Base-by-base conservation (phyloP, 2,329 filamentous ascomycete species). In the Xylaria multiplex region DNA sequence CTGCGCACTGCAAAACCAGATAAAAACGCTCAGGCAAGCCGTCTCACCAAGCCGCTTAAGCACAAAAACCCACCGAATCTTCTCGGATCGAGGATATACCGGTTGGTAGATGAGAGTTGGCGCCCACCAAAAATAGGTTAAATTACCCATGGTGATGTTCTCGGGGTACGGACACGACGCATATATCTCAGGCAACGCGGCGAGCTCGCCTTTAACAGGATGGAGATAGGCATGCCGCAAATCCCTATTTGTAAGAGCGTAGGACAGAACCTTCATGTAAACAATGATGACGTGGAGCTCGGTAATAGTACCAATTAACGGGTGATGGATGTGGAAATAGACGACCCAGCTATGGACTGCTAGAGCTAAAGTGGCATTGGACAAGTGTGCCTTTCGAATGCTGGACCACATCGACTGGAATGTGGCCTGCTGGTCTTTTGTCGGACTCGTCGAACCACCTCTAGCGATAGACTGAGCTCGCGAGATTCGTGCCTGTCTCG, bases 71-170 rank as follows among this genome's bases (percentile, higher is more conserved):
- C 94, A 97, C 68, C 96, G 87, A 72, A 97, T 92, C 63, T 85
- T 87, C 8, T 88, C 83, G 6, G 92, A 93, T 49, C 94, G 91
- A 22, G 96, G 96, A 78, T 99, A 99, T 14, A 96, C 93, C 1
- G 96, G 96, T 81, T 99, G 96, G 78, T 99, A 99, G 50, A 98
- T 91, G 59, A 99, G 85, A 0, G 96, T 99, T 0, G 96, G 96
- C 0, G 95, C 96, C 90, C 94, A 95, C 95, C 96, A 98, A 79
- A 99, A 99, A 81, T 98, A 99, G 64, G 88, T 88, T 30, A 99
- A 83, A 77, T 98, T 99, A 57, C 85, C 81, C 71, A 97, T 85
- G 2, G 93, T 97, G 78, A 99, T 92, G 78, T 98, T 99, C 54
- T 87, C 81, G 0, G 96, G 96, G 77, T 99, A 99, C 0, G 95